These are phyloP conservation scores for Pseudogymnoascus sp. DNA, from an alignment of 2,329 filamentous ascomycete genomes.

Conservation along the genomic window DNA sequence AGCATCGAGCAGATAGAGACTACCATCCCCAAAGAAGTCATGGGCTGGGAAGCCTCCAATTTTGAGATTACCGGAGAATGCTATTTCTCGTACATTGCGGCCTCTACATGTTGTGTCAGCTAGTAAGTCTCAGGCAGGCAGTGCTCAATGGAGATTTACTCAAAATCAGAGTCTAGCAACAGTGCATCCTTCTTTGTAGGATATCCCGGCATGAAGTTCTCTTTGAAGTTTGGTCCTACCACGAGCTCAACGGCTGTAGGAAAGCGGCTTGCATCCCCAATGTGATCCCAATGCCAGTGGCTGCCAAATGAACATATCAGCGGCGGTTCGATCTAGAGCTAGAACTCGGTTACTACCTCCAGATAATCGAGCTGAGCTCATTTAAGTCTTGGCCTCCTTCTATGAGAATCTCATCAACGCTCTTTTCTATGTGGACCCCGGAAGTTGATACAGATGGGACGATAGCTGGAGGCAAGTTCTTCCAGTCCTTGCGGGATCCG, in stretches of 20 bases:
- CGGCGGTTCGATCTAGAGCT: neutral
- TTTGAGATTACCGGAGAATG: slow-evolving; percentile 23
- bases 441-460: slow-evolving; percentile 17
- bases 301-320: slow-evolving; percentile 17
- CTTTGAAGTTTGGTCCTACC: slow-evolving; percentile 38
- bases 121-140: slow-evolving; percentile 29
- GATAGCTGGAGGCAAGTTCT: slow-evolving; percentile 24
- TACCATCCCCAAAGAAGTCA: slow-evolving; percentile 50
- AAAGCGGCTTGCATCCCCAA: slow-evolving; percentile 35
- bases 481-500: slow-evolving; percentile 27
- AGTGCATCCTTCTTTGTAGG: slow-evolving; percentile 31
- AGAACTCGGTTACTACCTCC: slow-evolving; percentile 12
- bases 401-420: slow-evolving; percentile 29
- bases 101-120: slow-evolving; percentile 13
- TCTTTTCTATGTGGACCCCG: slow-evolving; percentile 23
- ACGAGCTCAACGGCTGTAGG: slow-evolving; percentile 33
- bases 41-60: slow-evolving; percentile 39
- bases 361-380: slow-evolving; percentile 33
- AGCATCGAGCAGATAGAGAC: slow-evolving; percentile 46
- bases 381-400: slow-evolving; percentile 28
- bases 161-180: slow-evolving; percentile 32
- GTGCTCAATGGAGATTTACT: slow-evolving; percentile 7
- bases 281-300: slow-evolving; percentile 32
- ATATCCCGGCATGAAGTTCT: slow-evolving; percentile 34
- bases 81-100: slow-evolving; percentile 19